Evolutionary conservation across 2,329 filamentous ascomycete species (phyloP), one percentile per base, ranked within the genome.

Genomic region (Cladosporium sp.): DNA sequence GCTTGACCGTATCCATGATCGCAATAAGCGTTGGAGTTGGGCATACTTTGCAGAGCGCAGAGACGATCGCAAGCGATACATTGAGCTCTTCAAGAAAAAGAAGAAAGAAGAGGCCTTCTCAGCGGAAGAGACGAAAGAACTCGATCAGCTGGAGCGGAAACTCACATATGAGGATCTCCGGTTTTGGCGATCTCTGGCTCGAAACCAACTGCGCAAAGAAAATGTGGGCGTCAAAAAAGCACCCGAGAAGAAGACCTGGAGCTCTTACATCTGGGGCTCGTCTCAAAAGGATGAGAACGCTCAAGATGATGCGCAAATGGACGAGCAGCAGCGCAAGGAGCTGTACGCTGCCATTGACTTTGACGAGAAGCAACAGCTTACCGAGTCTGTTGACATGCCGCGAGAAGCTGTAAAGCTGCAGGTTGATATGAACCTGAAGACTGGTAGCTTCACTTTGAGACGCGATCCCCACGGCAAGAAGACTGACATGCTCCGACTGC

Each of bases 271-370:
- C 33, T 98, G 94, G 93, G 93, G 94, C 23, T 84, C 89, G 0
- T 68, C 75, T 72, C 62, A 79, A 78, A 66, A 88, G 0, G 79
- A 86, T 60, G 83, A 89, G 60, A 85, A 91, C 49, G 84, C 91
- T 53, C 84, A 88, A 4, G 90, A 96, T 71, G 91, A 93, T 68
- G 91, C 89, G 0, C 87, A 92, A 67, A 96, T 99, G 85, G 96
- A 92, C 0, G 95, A 99, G 68, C 89, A 98, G 78, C 93, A 99
- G 77, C 89, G 94, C 50, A 93, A 98, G 76, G 94, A 99, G 78
- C 85, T 99, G 11, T 99, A 98, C 77, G 90, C 96, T 71, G 96
- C 92, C 59, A 99, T 99, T 72, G 95, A 98, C 73, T 99, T 94
- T 89, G 92, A 99, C 68, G 95, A 99, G 78, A 98, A 97, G 82